Conservation (phyloP, 2,329 filamentous ascomycete species). For the Ascosphaera pollenicola region DNA sequence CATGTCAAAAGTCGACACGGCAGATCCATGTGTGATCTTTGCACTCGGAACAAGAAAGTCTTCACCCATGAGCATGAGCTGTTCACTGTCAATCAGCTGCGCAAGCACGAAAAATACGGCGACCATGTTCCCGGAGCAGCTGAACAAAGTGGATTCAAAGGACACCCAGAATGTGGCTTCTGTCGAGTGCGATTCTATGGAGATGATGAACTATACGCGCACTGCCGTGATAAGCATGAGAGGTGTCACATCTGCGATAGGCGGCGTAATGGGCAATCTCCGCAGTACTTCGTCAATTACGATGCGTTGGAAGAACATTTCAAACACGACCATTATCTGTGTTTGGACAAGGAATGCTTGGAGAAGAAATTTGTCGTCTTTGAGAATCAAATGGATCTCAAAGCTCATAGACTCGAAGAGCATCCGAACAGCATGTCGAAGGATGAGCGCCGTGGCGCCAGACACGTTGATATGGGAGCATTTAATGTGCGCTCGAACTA, state of each 20-base stretch:
- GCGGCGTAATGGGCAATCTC: conserved; percentile 36
- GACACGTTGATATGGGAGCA: conserved; percentile 64
- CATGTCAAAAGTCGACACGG: conserved; percentile 66
- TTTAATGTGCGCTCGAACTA: conserved; percentile 66
- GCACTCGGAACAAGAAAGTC: conserved; percentile 86
- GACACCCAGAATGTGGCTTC: conserved; percentile 85
- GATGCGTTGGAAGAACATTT: conserved; percentile 73
- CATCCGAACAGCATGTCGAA: conserved; percentile 67
- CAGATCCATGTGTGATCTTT: conserved; percentile 79
- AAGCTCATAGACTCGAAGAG: conserved; percentile 70
- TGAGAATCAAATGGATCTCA: conserved; percentile 79
- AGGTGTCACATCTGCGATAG: conserved; percentile 87
- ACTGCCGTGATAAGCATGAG: conserved; percentile 87
- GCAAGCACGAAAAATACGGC: conserved; percentile 71
- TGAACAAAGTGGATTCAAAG: conserved; percentile 89
- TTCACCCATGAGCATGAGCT: conserved; percentile 96
- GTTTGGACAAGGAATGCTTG: conserved; percentile 63
- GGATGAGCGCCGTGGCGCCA: conserved; percentile 59
- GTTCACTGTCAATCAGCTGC: conserved; percentile 59
- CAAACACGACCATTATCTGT: conserved; percentile 65
- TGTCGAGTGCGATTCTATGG: conserved; percentile 86
- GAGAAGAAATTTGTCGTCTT: conserved; percentile 99
- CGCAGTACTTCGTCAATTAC: conserved; percentile 85
- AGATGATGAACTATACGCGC: conserved; percentile 79
- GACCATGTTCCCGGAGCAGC: conserved; percentile 76